phyloP scores from a whole-genome alignment of 805 yeast genomes.

The Nakazawaea holstii region DNA sequence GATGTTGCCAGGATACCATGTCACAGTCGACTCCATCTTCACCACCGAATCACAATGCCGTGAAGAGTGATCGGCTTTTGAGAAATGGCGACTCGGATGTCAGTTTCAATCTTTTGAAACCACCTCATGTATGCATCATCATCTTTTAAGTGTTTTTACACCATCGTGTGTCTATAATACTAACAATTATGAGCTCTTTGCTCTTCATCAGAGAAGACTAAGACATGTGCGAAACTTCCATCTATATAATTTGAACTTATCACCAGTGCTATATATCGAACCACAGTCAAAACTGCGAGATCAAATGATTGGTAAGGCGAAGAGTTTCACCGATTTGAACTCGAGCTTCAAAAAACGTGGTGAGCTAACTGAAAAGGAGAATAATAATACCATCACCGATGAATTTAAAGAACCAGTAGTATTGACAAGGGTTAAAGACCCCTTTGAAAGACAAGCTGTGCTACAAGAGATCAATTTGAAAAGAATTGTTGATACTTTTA shows the following conservation, averaged over 20 bases:
- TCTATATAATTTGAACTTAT: conserved; percentile 2
- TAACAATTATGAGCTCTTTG: not conserved
- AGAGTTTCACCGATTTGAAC: conserved; percentile 5
- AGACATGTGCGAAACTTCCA: conserved; percentile 7
- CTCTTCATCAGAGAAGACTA: conserved; percentile 2
- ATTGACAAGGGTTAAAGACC: conserved; percentile 11
- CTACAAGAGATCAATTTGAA: conserved; percentile 22
- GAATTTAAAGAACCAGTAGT: not conserved
- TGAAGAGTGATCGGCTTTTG: too few species aligned
- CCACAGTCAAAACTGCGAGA: not conserved
- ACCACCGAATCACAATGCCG: not conserved
- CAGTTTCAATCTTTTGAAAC: conserved; percentile 1
- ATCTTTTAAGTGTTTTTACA: not conserved
- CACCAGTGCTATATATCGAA: too few species aligned
- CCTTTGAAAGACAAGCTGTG: conserved; percentile 21
- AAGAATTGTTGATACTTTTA: conserved; percentile 28
- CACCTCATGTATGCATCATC: conserved; percentile 4
- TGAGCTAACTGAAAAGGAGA: not conserved
- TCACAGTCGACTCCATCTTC: conserved; percentile 2
- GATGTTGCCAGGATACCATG: not conserved
- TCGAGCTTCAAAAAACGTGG: not conserved
- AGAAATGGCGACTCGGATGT: not conserved
- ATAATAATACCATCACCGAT: not conserved
- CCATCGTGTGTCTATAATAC: not conserved
- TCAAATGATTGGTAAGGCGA: conserved; percentile 3